phyloP scores from a whole-genome alignment of 768 basidiomycete genomes.

The Amanita jacksonii region DNA sequence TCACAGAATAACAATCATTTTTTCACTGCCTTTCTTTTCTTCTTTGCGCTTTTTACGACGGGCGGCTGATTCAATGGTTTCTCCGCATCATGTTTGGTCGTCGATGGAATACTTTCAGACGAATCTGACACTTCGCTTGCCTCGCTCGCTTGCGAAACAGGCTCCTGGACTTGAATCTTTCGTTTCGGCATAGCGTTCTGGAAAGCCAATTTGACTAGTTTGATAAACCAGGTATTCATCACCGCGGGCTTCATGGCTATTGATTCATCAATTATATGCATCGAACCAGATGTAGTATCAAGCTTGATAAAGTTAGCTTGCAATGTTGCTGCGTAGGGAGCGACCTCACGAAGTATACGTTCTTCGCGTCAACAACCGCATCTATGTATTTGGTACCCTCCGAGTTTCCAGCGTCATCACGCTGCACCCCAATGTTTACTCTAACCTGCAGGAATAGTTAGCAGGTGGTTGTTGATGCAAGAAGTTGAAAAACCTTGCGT shows the following conservation, averaged over 20 bases:
- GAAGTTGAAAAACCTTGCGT: conserved; percentile 48
- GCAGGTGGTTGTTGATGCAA: background rate
- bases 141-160: conserved; percentile 19
- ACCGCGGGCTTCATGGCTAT: conserved; percentile 51
- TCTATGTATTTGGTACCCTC: conserved; percentile 51
- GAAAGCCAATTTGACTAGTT: conserved; percentile 29
- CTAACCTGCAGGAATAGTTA: conserved; percentile 44
- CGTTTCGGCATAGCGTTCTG: conserved; percentile 18
- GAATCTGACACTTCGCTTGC: conserved; percentile 33
- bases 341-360: conserved; percentile 58
- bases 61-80: conserved; percentile 25
- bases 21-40: conserved; percentile 49
- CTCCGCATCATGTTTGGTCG: conserved; percentile 25
- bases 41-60: conserved; percentile 49
- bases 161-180: conserved; percentile 13
- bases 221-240: conserved; percentile 60
- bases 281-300: conserved; percentile 44
- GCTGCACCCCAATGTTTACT: conserved; percentile 52
- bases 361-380: conserved; percentile 69
- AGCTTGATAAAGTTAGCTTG: conserved; percentile 31
- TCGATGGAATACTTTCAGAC: conserved; percentile 33
- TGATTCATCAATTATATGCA: conserved; percentile 48
- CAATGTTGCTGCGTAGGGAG: background rate
- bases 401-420: conserved; percentile 49
- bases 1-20: conserved; percentile 11